These are phyloP conservation scores for Hemileia vastatrix DNA, from an alignment of 1,284 basidiomycete species.

Conservation along the genomic window DNA sequence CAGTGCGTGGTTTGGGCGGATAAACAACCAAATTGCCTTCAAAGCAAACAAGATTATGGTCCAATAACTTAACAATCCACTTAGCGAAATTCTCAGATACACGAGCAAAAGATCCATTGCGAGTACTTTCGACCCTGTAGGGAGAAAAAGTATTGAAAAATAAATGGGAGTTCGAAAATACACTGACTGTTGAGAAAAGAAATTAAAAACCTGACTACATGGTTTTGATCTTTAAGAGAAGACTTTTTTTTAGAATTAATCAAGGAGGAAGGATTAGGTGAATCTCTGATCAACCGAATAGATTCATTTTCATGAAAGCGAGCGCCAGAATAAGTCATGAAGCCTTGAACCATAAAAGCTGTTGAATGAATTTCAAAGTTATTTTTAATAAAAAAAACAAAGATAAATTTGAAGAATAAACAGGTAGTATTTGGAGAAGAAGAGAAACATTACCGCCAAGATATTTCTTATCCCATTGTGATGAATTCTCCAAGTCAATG, in stretches of 20 bases:
- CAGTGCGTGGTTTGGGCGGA: conserved; percentile 2
- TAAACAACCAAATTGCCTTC: conserved; percentile 15
- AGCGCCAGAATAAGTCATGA: conserved; percentile 10
- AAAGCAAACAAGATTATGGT: conserved; percentile 5
- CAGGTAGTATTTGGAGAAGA: not conserved
- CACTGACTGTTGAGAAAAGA: not conserved
- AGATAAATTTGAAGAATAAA: not conserved
- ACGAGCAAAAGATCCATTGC: conserved; percentile 15
- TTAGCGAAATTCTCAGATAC: conserved; percentile 13
- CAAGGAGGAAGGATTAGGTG: not conserved
- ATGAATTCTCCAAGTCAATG: too few relatives aligned
- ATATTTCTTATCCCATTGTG: too few relatives aligned
- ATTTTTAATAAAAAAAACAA: not conserved
- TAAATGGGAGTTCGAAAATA: not conserved
- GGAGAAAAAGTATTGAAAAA: not conserved
- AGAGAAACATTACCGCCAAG: not conserved
- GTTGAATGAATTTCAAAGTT: not conserved
- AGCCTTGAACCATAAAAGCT: conserved; percentile 18
- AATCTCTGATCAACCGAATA: conserved; percentile 4
- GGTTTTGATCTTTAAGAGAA: conserved; percentile 7
- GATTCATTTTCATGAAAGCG: conserved; percentile 7
- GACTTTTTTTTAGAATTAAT: not conserved
- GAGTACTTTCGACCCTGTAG: conserved; percentile 17
- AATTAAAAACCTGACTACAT: conserved; percentile 13
- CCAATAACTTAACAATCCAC: conserved; percentile 15